Evolutionary conservation across 2,329 filamentous ascomycete species (phyloP).

Genomic region (Tricladium varicosporioides): DNA sequence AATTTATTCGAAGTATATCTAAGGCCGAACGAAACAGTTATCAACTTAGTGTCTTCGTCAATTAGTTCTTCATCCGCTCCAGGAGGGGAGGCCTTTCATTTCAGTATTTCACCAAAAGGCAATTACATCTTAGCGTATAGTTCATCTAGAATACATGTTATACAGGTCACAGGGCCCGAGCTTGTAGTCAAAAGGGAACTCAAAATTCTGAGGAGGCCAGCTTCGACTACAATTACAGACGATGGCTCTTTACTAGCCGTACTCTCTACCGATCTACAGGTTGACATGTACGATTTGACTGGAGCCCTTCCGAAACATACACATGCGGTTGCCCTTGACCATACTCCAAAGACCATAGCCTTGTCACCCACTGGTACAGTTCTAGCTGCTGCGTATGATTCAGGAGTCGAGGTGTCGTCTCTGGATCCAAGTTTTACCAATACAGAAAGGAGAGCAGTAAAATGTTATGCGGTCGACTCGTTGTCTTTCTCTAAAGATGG

Average conservation of each 20-base stretch:
- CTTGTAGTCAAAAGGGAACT: constrained; percentile 72
- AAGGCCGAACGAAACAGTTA: constrained; percentile 65
- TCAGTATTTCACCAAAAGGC: constrained; percentile 73
- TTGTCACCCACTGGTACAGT: constrained; percentile 80
- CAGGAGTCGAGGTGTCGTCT: constrained; percentile 84
- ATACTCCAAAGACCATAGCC: constrained; percentile 74
- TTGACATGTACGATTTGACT: constrained; percentile 78
- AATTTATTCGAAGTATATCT: constrained; percentile 77
- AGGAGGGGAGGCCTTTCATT: constrained; percentile 82
- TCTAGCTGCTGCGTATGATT: constrained; percentile 79
- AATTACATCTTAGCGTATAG: constrained; percentile 77
- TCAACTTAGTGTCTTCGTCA: constrained; percentile 80
- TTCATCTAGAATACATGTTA: constrained; percentile 78
- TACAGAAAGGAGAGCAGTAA: constrained; percentile 71
- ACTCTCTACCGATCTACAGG: constrained; percentile 76
- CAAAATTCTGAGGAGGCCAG: constrained; percentile 73
- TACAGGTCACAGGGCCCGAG: constrained; percentile 62
- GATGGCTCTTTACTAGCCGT: constrained; percentile 76
- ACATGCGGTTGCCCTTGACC: constrained; percentile 75
- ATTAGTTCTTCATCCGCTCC: constrained; percentile 80
- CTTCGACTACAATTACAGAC: constrained; percentile 76
- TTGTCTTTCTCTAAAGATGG: constrained; percentile 76
- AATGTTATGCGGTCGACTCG: constrained; percentile 73
- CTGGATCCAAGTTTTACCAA: constrained; percentile 61
- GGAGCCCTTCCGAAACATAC: constrained; percentile 63